Base-by-base conservation (phyloP, 495 filamentous ascomycete species). In the Aspergillus sclerotiicarbonarius region DNA sequence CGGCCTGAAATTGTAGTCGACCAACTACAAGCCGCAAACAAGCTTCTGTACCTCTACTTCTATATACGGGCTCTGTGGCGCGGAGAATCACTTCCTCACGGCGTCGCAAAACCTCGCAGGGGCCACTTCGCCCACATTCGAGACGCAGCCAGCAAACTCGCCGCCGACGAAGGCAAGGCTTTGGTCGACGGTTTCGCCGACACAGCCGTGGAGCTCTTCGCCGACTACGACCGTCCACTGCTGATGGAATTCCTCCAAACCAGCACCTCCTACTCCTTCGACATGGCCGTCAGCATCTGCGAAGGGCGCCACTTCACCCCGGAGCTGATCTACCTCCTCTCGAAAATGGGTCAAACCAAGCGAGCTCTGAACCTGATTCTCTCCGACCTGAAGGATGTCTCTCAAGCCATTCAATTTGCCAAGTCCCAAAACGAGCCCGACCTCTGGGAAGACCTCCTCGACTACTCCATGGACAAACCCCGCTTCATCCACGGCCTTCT, bases 381-480 rank as follows among this genome's bases (percentile, higher is more conserved):
- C 64, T 89, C 92, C 58, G 85, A 88, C 8, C 79, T 98, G 6
- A 84, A 84, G 55, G 92, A 98, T 63, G 91, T 98, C 44, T 88
- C 86, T 5, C 89, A 91, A 57, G 94, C 94, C 46, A 98, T 98
- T 60, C 81, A 87, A 8, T 98, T 98, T 60, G 91, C 92, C 49
- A 96, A 96, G 71, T 86, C 90, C 47, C 92, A 96, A 68, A 83
- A 92, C 57, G 93, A 98, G 58, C 84, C 85, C 0, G 90, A 93
- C 62, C 81, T 98, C 0, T 98, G 94, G 94, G 87, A 96, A 60
- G 94, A 98, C 64, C 81, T 98, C 9, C 84, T 98, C 19, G 84
- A 92, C 57, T 97, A 97, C 75, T 88, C 85, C 20, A 98, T 98
- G 95, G 90, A 96, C 71, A 96, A 96, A 62, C 94, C 94, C 0